Percentiles rank a stretch among this genome's conserved stretches.
Conservation (phyloP, 2,329 filamentous ascomycete genomes). For the Lasiodiplodia sp. region DNA sequence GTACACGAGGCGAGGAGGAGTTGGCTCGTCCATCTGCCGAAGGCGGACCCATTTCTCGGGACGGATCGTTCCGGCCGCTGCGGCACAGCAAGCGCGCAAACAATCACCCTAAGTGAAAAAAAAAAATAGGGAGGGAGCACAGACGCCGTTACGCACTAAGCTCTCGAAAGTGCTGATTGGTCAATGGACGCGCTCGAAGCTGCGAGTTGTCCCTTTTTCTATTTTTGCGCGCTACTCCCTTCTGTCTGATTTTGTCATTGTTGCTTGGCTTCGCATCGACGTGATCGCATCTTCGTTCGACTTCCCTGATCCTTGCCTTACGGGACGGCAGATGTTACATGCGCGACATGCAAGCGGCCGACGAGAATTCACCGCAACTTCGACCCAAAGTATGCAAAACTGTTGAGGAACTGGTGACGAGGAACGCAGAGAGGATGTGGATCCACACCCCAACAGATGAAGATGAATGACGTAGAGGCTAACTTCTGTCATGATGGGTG, state of each 20-base stretch:
- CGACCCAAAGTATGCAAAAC: neutral
- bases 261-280: too few relatives aligned
- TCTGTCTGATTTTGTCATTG: too few relatives aligned
- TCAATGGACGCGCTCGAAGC: too few relatives aligned
- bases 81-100: neutral
- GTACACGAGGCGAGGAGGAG: neutral
- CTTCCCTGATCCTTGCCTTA: neutral
- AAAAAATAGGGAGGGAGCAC: neutral
- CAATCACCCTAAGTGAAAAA: neutral
- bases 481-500: slow-evolving; percentile 1
- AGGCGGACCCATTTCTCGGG: neutral
- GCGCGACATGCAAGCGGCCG: neutral
- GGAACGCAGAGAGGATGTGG: neutral
- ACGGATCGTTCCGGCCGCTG: slow-evolving; percentile 20
- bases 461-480: neutral
- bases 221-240: too few relatives aligned
- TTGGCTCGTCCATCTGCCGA: neutral
- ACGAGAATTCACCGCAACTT: neutral
- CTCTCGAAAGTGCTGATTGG: neutral
- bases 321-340: neutral
- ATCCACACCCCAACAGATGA: neutral
- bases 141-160: neutral
- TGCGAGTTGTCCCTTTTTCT: too few relatives aligned
- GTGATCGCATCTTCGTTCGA: neutral
- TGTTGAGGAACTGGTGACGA: neutral